phyloP scores from a whole-genome alignment of 2,329 filamentous ascomycete genomes.

The Fusarium continuum region DNA sequence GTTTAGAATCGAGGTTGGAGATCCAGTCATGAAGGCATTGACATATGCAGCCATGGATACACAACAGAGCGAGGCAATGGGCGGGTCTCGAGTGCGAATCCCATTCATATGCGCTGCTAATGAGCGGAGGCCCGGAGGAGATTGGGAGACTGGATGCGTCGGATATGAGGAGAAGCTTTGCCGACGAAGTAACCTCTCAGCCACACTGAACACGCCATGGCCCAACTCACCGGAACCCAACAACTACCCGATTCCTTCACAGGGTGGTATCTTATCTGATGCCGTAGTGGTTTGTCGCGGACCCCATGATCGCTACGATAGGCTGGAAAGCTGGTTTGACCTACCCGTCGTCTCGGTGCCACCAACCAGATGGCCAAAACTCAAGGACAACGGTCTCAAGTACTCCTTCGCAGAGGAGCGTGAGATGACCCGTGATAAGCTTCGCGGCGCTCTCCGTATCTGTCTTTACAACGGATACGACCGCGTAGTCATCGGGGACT shows the following conservation, averaged over 20 bases:
- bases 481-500: conserved; percentile 69
- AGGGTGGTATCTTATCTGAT: conserved; percentile 75
- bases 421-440: conserved; percentile 77
- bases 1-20: conserved; percentile 63
- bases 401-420: conserved; percentile 78
- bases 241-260: conserved; percentile 77
- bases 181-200: conserved; percentile 76
- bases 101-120: conserved; percentile 79
- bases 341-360: conserved; percentile 79
- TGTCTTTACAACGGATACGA: conserved; percentile 68
- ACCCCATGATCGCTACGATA: conserved; percentile 71
- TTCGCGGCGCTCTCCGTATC: conserved; percentile 75
- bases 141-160: conserved; percentile 73
- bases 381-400: conserved; percentile 70
- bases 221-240: conserved; percentile 54
- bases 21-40: conserved; percentile 69
- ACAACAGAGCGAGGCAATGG: conserved; percentile 47
- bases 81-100: conserved; percentile 54
- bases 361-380: conserved; percentile 76
- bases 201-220: conserved; percentile 71
- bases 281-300: conserved; percentile 78
- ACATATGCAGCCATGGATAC: conserved; percentile 60
- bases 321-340: conserved; percentile 63
- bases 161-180: conserved; percentile 73
- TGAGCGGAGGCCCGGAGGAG: conserved; percentile 79